Conservation (phyloP, 345 rosid genomes). For the Acer negundo region DNA sequence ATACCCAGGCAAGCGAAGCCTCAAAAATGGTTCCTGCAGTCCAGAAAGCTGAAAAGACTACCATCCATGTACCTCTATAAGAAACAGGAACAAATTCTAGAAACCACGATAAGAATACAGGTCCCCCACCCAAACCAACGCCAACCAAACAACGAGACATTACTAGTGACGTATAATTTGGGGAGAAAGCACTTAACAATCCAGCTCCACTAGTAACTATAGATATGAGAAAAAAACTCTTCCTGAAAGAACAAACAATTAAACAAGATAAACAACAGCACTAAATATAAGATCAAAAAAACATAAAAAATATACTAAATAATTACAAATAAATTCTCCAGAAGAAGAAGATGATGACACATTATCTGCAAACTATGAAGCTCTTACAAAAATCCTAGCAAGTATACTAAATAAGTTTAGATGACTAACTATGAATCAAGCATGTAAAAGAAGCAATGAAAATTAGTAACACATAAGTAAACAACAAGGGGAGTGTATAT, state of each 20-base stretch:
- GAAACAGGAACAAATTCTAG: constrained; percentile 63
- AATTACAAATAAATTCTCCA: not conserved
- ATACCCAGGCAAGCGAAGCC: constrained; percentile 65
- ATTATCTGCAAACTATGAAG: not conserved
- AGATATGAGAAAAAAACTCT: constrained; percentile 47
- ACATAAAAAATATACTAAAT: not conserved
- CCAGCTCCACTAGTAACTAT: constrained; percentile 55
- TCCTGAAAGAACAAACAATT: constrained; percentile 35
- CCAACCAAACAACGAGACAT: constrained; percentile 52
- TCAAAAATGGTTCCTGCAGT: constrained; percentile 59
- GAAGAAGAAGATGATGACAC: not conserved
- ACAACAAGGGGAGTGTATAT: not conserved
- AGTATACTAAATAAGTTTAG: not conserved
- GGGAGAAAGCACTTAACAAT: constrained; percentile 54
- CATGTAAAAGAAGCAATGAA: too few species aligned
- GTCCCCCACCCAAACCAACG: constrained; percentile 60
- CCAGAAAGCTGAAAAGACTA: constrained; percentile 53
- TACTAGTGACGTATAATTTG: constrained; percentile 39
- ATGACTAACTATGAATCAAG: too few species aligned
- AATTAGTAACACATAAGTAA: not conserved
- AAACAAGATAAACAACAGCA: not conserved
- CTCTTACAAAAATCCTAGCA: not conserved
- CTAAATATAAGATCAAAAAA: not conserved
- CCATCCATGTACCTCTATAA: constrained; percentile 61
- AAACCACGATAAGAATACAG: constrained; percentile 59